Evolutionary conservation across 305 asterid genomes (phyloP).

Genomic region (Fraxinus sp.): DNA sequence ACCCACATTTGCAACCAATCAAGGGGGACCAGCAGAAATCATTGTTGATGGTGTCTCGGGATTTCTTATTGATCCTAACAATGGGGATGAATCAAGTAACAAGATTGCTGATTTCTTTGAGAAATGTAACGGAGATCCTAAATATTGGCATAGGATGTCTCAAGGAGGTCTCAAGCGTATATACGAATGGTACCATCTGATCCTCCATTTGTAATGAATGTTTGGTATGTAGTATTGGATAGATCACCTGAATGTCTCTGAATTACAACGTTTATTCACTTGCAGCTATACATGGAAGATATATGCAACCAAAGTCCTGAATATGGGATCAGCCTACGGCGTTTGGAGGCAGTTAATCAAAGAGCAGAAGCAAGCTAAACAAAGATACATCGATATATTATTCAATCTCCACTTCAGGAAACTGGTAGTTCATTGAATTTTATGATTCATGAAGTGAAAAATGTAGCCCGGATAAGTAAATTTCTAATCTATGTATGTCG

Average conservation of each 20-base stretch:
- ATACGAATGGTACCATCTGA: conserved; percentile 46
- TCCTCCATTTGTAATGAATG: not conserved
- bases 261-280: not conserved
- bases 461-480: not conserved
- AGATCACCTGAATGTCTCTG: not conserved
- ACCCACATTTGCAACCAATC: conserved; percentile 74
- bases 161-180: conserved; percentile 60
- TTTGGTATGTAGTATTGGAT: not conserved
- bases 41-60: conserved; percentile 71
- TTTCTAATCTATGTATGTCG: not conserved
- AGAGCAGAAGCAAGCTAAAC: conserved; percentile 58
- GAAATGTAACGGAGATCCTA: conserved; percentile 52
- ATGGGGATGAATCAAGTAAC: conserved; percentile 54
- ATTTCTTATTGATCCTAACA: conserved; percentile 63
- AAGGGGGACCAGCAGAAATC: conserved; percentile 82
- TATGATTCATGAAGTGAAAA: not conserved
- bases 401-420: conserved; percentile 72
- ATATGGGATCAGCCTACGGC: conserved; percentile 69
- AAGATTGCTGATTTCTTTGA: conserved; percentile 66
- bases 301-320: conserved; percentile 69
- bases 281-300: conserved; percentile 86
- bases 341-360: conserved; percentile 64
- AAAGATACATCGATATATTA: conserved; percentile 58
- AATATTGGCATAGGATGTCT: conserved; percentile 57
- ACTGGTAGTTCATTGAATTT: conserved; percentile 36